These are phyloP conservation scores for Alisma plantagoaquatica DNA, from an alignment of 106 monocot species.

Conservation along the genomic window DNA sequence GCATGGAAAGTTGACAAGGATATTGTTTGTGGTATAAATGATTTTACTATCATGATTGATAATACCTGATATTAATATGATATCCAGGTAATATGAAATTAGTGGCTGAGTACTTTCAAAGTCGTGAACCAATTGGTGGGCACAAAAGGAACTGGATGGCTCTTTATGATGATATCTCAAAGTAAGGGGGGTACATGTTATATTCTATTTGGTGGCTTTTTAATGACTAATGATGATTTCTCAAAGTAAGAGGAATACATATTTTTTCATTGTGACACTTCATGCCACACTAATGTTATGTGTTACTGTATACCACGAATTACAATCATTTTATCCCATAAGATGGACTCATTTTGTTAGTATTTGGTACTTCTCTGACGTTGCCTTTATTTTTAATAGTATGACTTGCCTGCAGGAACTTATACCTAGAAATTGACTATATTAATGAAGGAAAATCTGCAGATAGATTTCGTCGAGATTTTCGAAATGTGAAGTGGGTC, in stretches of 20 bases:
- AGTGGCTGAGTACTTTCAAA: constrained; percentile 89
- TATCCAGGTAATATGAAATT: constrained; percentile 70
- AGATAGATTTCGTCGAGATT: constrained; percentile 90
- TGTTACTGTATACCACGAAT: neutral
- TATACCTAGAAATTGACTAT: constrained; percentile 95
- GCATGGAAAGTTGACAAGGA: too few species aligned
- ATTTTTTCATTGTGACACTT: neutral
- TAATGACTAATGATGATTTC: neutral
- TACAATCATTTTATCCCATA: neutral
- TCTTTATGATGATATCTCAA: constrained; percentile 89
- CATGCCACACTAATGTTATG: neutral
- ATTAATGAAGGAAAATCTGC: constrained; percentile 96
- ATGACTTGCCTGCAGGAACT: constrained; percentile 42
- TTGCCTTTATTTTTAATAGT: neutral
- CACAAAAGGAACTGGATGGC: constrained; percentile 81
- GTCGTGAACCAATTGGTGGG: constrained; percentile 85
- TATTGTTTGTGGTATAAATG: too few species aligned
- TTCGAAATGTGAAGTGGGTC: constrained; percentile 96
- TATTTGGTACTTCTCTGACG: too few species aligned
- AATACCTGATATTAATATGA: too few species aligned
- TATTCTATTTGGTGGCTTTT: neutral
- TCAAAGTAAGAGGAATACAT: neutral
- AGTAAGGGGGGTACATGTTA: constrained; percentile 27
- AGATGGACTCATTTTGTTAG: too few species aligned
- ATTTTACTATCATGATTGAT: too few species aligned